Evolutionary conservation across 2,329 filamentous ascomycete species (phyloP).

Genomic region (Neofusicoccum sp.): DNA sequence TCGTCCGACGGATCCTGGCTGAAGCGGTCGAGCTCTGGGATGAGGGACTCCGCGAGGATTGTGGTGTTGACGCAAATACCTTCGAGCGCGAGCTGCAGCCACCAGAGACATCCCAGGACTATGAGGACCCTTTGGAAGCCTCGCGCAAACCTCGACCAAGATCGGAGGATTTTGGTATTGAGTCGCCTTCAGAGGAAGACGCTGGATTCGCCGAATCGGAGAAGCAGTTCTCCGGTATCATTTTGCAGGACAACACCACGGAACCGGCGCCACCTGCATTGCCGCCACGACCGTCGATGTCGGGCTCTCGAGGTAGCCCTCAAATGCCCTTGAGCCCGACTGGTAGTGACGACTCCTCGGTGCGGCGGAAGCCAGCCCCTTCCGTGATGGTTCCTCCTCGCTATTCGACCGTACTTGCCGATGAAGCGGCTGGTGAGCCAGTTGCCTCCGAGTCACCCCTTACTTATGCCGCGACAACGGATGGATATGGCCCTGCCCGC

Average conservation of each 20-base stretch:
- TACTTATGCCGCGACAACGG: conserved; percentile 42
- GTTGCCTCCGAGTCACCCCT: conserved; percentile 39
- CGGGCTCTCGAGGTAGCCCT: background rate
- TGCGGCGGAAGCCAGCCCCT: conserved; percentile 47
- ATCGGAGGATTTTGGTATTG: conserved; percentile 19
- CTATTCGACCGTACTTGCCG: conserved; percentile 48
- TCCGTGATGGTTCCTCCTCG: conserved; percentile 44
- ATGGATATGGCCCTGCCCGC: conserved; percentile 36
- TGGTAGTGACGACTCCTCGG: conserved; percentile 27
- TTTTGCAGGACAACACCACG: conserved; percentile 46
- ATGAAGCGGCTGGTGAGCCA: conserved; percentile 30
- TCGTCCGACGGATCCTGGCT: conserved; percentile 53
- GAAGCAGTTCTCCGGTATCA: conserved; percentile 44
- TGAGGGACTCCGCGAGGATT: conserved; percentile 45
- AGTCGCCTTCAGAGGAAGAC: conserved; percentile 26
- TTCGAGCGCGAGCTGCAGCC: conserved; percentile 46
- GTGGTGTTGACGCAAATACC: conserved; percentile 39
- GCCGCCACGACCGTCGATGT: conserved; percentile 37
- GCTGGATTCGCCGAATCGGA: conserved; percentile 33
- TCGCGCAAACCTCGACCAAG: conserved; percentile 25
- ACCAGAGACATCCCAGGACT: conserved; percentile 45
- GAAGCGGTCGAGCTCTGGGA: conserved; percentile 52
- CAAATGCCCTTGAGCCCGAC: conserved; percentile 13
- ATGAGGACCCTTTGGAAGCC: conserved; percentile 51
- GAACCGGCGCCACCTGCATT: conserved; percentile 37